Percentiles rank a stretch among this genome's conserved stretches.
Evolutionary conservation across 192 early-diverging fungal genomes (phyloP).

Genomic region (Coemansia sp.): DNA sequence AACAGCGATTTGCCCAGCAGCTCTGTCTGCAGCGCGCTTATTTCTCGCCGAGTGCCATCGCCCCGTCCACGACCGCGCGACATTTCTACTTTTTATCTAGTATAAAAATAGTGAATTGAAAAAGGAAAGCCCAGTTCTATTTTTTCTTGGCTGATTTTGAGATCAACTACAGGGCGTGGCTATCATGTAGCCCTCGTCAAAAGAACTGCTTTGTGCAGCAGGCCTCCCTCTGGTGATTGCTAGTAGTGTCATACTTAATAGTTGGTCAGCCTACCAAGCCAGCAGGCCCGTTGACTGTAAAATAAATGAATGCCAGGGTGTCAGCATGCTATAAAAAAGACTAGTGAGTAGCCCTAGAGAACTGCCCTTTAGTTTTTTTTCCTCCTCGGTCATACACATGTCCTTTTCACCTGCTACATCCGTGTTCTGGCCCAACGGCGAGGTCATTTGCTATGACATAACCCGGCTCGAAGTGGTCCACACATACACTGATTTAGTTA

Average conservation of each 20-base stretch:
- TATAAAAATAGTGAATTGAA: not conserved
- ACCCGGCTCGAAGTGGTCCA: not conserved
- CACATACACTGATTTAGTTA: not conserved
- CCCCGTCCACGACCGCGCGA: conserved; percentile 43
- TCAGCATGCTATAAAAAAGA: no score
- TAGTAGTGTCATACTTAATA: no score
- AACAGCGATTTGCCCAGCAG: conserved; percentile 14
- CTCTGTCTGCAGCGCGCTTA: conserved; percentile 48
- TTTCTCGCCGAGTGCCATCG: conserved; percentile 30
- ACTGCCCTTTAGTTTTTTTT: not conserved
- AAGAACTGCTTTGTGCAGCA: no score
- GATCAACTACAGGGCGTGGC: no score
- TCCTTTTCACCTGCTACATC: not conserved
- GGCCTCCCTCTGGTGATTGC: no score
- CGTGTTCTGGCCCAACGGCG: not conserved
- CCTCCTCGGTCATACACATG: not conserved
- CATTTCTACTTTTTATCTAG: conserved; percentile 4
- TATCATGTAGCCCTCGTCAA: no score
- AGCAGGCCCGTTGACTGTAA: no score
- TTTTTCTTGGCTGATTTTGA: no score
- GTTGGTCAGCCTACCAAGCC: no score
- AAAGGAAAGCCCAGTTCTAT: not conserved
- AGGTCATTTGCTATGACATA: not conserved
- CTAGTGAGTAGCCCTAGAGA: no score
- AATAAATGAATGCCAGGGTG: no score